phyloP scores from a whole-genome alignment of 768 basidiomycete genomes.

The Fomitopsis serialis region DNA sequence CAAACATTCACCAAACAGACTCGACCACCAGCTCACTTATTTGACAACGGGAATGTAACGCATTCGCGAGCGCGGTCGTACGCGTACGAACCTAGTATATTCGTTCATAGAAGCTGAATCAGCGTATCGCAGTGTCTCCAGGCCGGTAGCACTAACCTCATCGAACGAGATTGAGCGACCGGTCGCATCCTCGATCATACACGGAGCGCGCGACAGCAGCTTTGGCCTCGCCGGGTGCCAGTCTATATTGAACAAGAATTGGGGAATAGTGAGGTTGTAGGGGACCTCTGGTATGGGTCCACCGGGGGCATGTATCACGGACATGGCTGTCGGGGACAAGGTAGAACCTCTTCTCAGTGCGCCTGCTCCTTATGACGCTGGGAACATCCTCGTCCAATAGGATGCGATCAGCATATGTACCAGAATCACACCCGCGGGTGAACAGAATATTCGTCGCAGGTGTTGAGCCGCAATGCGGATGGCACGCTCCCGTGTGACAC shows the following conservation, averaged over 20 bases:
- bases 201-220: constrained; percentile 26
- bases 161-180: constrained; percentile 30
- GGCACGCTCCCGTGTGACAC: no score
- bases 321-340: constrained; percentile 30
- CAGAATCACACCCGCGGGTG: no score
- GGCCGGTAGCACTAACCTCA: constrained; percentile 24
- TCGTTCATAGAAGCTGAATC: no score
- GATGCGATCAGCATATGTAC: no score
- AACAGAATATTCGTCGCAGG: no score
- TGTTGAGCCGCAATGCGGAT: no score
- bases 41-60: constrained; percentile 27
- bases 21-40: constrained; percentile 17
- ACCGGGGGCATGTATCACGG: constrained; percentile 22
- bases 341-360: constrained; percentile 11
- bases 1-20: no score
- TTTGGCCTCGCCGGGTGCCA: constrained; percentile 35
- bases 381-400: no score
- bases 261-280: constrained; percentile 46
- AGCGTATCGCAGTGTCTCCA: no score
- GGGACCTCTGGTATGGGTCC: constrained; percentile 35
- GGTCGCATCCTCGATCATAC: constrained; percentile 38
- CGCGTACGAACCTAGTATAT: constrained; percentile 28
- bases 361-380: constrained; percentile 7
- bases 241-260: constrained; percentile 44
- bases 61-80: constrained; percentile 33